Evolutionary conservation across 1,284 basidiomycete genomes (phyloP).

Genomic region (Pyrrhoderma lamaoense): DNA sequence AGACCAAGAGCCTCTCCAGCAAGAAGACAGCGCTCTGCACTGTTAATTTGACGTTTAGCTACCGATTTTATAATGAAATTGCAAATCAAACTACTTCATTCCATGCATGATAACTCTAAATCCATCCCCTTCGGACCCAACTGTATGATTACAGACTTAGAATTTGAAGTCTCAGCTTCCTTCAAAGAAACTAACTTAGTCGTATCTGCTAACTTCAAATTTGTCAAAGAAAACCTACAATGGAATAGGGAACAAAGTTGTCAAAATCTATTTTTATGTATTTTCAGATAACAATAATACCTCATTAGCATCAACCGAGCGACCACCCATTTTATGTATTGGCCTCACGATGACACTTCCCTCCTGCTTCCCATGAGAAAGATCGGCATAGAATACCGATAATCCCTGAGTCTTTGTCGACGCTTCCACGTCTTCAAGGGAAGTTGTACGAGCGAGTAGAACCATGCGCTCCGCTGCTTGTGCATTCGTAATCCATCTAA

Average conservation of each 20-base stretch:
- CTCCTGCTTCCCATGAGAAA: slow-evolving; percentile 20
- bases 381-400: slow-evolving; percentile 24
- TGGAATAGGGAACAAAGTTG: no score
- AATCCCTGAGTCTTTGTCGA: slow-evolving; percentile 18
- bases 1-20: slow-evolving; percentile 33
- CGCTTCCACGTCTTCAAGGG: slow-evolving; percentile 19
- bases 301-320: slow-evolving; percentile 30
- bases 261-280: no score
- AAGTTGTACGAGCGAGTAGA: slow-evolving; percentile 28
- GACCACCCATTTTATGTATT: slow-evolving; percentile 32
- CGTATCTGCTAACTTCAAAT: slow-evolving; percentile 25
- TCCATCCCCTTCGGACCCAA: slow-evolving; percentile 32
- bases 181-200: slow-evolving; percentile 18
- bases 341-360: slow-evolving; percentile 26
- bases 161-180: neutral
- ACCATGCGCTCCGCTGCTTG: slow-evolving; percentile 27
- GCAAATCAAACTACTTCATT: slow-evolving; percentile 18
- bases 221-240: slow-evolving; percentile 28
- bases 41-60: slow-evolving; percentile 22
- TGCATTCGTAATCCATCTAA: slow-evolving; percentile 22
- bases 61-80: neutral
- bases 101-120: slow-evolving; percentile 29
- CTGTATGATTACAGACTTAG: no score
- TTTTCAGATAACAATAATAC: slow-evolving; percentile 1
- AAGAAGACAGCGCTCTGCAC: slow-evolving; percentile 34